Evolutionary conservation across 345 rosid species (phyloP).

Genomic region (Citrus mangshanensis): DNA sequence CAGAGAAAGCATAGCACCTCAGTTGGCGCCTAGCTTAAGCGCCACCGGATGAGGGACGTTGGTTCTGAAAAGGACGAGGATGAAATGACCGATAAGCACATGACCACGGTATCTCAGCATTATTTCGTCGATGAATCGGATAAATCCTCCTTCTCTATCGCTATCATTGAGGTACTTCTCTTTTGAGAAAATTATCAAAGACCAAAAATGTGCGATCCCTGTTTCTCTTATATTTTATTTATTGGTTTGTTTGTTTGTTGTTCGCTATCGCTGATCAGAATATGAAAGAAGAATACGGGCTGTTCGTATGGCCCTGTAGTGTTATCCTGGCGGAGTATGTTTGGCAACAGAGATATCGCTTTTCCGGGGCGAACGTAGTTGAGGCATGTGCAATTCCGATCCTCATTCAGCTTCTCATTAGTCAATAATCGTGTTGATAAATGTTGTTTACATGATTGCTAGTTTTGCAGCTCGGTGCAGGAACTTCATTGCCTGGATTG

Average conservation of each 20-base stretch:
- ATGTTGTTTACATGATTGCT: background rate
- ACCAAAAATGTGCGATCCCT: background rate
- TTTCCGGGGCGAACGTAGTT: constrained; percentile 46
- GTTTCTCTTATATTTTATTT: background rate
- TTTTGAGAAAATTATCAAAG: background rate
- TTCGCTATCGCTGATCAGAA: constrained; percentile 33
- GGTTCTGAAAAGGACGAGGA: constrained; percentile 1
- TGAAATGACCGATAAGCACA: constrained; percentile 5
- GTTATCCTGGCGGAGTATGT: constrained; percentile 82
- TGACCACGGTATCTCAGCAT: constrained; percentile 59
- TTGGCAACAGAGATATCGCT: constrained; percentile 78
- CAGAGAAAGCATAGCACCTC: too few relatives aligned
- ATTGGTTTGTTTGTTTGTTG: background rate
- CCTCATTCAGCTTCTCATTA: background rate
- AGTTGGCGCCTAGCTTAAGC: background rate
- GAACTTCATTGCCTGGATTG: constrained; percentile 74
- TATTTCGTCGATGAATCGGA: constrained; percentile 40
- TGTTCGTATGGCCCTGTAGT: constrained; percentile 90
- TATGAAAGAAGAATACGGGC: constrained; percentile 87
- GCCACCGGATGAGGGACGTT: background rate
- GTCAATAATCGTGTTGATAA: background rate
- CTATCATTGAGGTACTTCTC: constrained; percentile 62
- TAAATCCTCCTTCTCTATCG: constrained; percentile 43
- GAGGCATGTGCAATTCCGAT: constrained; percentile 43
- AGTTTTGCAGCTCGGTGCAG: constrained; percentile 70